phyloP scores from a whole-genome alignment of 495 filamentous ascomycete genomes.

The Hypoxylon lienhwacheense region DNA sequence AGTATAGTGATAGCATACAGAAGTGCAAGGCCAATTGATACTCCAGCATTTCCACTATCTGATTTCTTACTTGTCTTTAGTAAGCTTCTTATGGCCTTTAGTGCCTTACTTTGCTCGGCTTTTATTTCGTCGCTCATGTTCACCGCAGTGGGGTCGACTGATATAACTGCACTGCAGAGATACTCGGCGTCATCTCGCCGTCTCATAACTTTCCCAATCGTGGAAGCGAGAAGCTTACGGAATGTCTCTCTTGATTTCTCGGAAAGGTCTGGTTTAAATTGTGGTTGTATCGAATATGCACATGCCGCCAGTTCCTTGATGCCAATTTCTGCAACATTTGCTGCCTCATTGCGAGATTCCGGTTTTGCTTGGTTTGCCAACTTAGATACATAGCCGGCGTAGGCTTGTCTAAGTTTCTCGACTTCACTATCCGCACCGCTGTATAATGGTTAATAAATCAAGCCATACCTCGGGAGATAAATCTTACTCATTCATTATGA shows the following conservation, averaged over 20 bases:
- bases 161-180: constrained; percentile 52
- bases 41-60: constrained; percentile 41
- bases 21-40: constrained; percentile 67
- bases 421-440: constrained; percentile 34
- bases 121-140: constrained; percentile 63
- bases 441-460: constrained; percentile 19
- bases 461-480: not conserved
- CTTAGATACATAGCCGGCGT: constrained; percentile 58
- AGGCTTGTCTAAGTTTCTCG: constrained; percentile 51
- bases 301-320: constrained; percentile 51
- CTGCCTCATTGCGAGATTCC: not conserved
- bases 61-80: constrained; percentile 59
- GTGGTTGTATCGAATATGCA: constrained; percentile 48
- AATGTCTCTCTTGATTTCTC: constrained; percentile 67
- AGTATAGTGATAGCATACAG: constrained; percentile 84
- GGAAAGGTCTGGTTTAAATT: constrained; percentile 52
- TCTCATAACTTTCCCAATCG: constrained; percentile 69
- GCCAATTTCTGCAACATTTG: constrained; percentile 37
- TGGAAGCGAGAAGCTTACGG: constrained; percentile 62
- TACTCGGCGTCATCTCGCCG: constrained; percentile 57
- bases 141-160: constrained; percentile 56
- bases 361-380: constrained; percentile 34
- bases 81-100: constrained; percentile 67
- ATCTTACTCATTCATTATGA: constrained; percentile 38
- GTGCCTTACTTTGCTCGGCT: constrained; percentile 61